Percentiles rank a stretch among this genome's conserved stretches.
These are phyloP conservation scores for Sclerotinia sclerotiorum DNA, from an alignment of 2,329 filamentous ascomycete species.

Conservation along the genomic window DNA sequence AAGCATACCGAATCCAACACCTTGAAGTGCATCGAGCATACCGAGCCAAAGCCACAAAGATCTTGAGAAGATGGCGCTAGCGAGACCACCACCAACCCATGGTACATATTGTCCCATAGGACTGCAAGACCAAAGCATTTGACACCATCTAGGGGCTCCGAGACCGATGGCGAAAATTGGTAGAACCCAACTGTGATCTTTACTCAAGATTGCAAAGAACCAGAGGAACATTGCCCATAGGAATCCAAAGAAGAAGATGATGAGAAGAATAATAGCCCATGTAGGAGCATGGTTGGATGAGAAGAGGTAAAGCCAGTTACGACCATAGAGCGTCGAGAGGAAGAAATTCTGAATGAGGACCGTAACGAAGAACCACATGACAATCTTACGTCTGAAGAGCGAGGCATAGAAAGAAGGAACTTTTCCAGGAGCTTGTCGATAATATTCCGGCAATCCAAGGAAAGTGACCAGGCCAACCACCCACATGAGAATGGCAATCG, in stretches of 20 bases:
- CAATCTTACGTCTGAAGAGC: conserved; percentile 61
- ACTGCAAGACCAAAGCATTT: conserved; percentile 65
- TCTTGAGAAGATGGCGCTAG: conserved; percentile 56
- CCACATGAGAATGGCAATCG: conserved; percentile 59
- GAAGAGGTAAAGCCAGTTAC: conserved; percentile 58
- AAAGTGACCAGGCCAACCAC: conserved; percentile 54
- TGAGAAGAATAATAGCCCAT: conserved; percentile 58
- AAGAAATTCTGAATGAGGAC: conserved; percentile 46
- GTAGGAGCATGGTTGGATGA: conserved; percentile 46
- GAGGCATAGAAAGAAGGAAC: conserved; percentile 66
- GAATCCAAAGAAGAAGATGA: conserved; percentile 53
- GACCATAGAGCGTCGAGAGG: conserved; percentile 62
- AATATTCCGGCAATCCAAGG: conserved; percentile 65
- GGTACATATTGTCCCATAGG: conserved; percentile 61
- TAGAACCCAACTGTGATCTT: conserved; percentile 63
- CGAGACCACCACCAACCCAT: conserved; percentile 54
- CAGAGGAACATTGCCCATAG: conserved; percentile 57
- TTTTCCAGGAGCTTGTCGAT: conserved; percentile 61
- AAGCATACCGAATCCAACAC: conserved; percentile 67
- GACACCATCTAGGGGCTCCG: conserved; percentile 64
- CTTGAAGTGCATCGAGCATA: conserved; percentile 63
- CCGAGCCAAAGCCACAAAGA: conserved; percentile 67
- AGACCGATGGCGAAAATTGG: conserved; percentile 67
- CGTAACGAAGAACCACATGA: conserved; percentile 65
- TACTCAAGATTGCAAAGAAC: conserved; percentile 55